phyloP scores from a whole-genome alignment of 306 rosid genomes.

The Ochetophila trinervis region DNA sequence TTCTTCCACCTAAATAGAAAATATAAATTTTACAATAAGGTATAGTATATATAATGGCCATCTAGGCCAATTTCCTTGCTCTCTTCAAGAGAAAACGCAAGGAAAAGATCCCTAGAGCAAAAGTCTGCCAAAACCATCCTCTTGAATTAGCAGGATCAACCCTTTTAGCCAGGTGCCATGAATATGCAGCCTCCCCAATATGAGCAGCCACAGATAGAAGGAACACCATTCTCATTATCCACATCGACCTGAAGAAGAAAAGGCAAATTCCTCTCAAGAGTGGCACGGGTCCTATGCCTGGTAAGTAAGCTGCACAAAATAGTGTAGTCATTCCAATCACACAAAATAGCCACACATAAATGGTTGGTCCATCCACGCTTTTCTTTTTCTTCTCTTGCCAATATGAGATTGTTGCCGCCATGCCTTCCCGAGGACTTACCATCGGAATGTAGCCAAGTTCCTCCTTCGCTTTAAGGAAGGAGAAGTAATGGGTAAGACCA shows the following conservation, averaged over 20 bases:
- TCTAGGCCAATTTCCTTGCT: constrained; percentile 29
- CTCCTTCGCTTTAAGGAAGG: constrained; percentile 83
- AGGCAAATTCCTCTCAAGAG: constrained; percentile 49
- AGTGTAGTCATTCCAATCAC: constrained; percentile 59
- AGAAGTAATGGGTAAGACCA: constrained; percentile 80
- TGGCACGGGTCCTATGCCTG: constrained; percentile 58
- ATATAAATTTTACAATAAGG: too few species aligned
- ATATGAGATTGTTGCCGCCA: constrained; percentile 77
- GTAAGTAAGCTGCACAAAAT: constrained; percentile 70
- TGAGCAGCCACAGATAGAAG: constrained; percentile 40
- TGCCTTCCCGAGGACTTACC: constrained; percentile 73
- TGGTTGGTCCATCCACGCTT: constrained; percentile 74
- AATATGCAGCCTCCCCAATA: constrained; percentile 57
- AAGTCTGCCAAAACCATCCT: constrained; percentile 93
- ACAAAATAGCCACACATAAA: constrained; percentile 58
- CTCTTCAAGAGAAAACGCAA: constrained; percentile 70
- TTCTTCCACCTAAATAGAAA: too few species aligned
- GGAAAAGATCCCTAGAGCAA: constrained; percentile 63
- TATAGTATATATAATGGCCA: too few species aligned
- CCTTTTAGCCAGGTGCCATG: constrained; percentile 69
- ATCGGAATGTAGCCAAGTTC: constrained; percentile 82
- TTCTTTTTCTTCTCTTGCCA: constrained; percentile 73
- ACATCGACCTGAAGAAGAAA: constrained; percentile 56
- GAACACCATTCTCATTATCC: constrained; percentile 48
- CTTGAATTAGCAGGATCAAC: constrained; percentile 71